phyloP scores from a whole-genome alignment of 2,329 filamentous ascomycete species.

The Fusarium penzigii region DNA sequence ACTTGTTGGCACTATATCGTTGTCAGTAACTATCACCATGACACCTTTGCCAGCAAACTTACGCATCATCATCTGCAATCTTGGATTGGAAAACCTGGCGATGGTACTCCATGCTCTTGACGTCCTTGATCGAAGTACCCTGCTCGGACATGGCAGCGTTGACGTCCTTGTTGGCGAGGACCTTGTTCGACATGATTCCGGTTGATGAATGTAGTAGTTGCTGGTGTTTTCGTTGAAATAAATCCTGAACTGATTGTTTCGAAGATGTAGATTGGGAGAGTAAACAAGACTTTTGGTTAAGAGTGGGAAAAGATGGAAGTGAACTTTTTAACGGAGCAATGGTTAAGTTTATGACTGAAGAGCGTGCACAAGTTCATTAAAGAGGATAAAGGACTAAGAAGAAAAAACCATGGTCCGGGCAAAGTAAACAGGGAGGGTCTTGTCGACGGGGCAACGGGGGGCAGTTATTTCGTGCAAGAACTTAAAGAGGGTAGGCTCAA shows the following conservation, averaged over 20 bases:
- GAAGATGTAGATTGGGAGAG: no score
- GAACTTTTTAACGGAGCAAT: neutral
- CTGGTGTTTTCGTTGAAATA: neutral
- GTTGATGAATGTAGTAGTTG: neutral
- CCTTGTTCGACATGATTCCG: slow-evolving; percentile 55
- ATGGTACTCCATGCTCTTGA: slow-evolving; percentile 76
- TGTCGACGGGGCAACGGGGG: slow-evolving; percentile 30
- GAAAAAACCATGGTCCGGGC: neutral
- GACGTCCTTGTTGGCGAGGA: slow-evolving; percentile 67
- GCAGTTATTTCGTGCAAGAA: slow-evolving; percentile 6
- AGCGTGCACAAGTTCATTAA: slow-evolving; percentile 5
- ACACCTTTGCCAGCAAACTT: slow-evolving; percentile 33
- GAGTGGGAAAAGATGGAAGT: neutral
- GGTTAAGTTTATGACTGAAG: neutral
- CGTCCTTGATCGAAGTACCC: slow-evolving; percentile 42
- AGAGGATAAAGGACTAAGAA: neutral
- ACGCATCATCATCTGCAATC: slow-evolving; percentile 65
- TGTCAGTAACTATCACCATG: slow-evolving; percentile 10
- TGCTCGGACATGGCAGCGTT: slow-evolving; percentile 53
- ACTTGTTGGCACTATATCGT: slow-evolving; percentile 48
- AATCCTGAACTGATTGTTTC: neutral
- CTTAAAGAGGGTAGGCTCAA: neutral
- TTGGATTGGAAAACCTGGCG: slow-evolving; percentile 73
- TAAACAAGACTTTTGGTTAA: neutral
- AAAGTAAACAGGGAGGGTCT: slow-evolving; percentile 22